phyloP scores from a whole-genome alignment of 768 basidiomycete genomes.

The Podaxis rugospora region DNA sequence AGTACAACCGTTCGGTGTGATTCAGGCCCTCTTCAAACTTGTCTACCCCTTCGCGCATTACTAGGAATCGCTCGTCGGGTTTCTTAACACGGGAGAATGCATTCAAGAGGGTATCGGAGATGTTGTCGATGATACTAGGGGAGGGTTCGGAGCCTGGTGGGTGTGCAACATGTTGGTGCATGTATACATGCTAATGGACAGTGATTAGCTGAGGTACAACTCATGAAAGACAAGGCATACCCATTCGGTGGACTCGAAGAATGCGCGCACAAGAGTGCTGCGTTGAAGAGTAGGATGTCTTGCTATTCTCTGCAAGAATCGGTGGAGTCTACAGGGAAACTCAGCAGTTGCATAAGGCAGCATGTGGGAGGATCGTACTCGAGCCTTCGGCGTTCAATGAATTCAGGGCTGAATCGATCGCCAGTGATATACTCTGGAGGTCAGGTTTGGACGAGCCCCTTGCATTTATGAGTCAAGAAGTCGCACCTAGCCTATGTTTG shows the following conservation, averaged over 20 bases:
- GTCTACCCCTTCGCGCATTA: conserved; percentile 89
- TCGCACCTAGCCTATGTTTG: conserved; percentile 91
- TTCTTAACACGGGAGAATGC: conserved; percentile 95
- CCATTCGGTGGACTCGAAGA: conserved; percentile 99
- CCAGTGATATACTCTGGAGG: conserved; percentile 91
- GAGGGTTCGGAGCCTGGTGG: conserved; percentile 81
- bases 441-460: background rate
- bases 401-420: conserved; percentile 95
- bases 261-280: conserved; percentile 85
- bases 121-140: conserved; percentile 84
- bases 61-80: conserved; percentile 92
- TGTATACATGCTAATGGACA: conserved; percentile 75
- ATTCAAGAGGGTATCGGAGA: conserved; percentile 94
- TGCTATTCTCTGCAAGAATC: conserved; percentile 87
- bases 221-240: conserved; percentile 37
- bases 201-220: conserved; percentile 8
- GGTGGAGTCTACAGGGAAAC: conserved; percentile 63
- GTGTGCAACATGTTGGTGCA: conserved; percentile 95
- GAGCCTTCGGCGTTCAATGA: conserved; percentile 86
- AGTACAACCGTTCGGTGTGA: conserved; percentile 77
- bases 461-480: background rate
- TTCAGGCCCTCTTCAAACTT: conserved; percentile 94
- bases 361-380: conserved; percentile 54
- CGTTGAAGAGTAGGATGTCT: conserved; percentile 93
- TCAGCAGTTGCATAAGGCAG: conserved; percentile 1